Evolutionary conservation across 2,329 filamentous ascomycete species (phyloP), one percentile per base, ranked within the genome.

Genomic region (Didymella exigua): DNA sequence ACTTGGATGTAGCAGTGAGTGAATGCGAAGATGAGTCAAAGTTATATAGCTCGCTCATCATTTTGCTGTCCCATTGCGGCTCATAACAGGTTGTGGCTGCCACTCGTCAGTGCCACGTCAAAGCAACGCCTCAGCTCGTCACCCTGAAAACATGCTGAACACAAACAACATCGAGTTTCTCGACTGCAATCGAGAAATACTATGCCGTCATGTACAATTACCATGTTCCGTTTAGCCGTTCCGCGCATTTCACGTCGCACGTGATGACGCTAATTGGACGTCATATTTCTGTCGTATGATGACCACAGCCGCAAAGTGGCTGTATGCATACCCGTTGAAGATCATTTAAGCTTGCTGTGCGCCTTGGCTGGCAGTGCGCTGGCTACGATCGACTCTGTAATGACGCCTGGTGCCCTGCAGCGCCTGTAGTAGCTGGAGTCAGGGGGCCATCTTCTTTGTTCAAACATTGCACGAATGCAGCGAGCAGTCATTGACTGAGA

Each of bases 221-320:
- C 1, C n/a, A 6, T 11, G 6, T 19, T 8, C 46, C 46, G 27
- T 10, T 34, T 42, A 33, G 46, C 26, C 21, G n/a, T 40, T 30
- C 41, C 41, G 26, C 16, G 8, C 43, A 41, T 36, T 31, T 26
- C n/a, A 23, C 8, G 38, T 49, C 5, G 30, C 52, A 56, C 52
- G 52, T 58, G 47, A 52, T 18, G 47, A 19, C 43, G 43, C 47
- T 42, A 49, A 4, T 5, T 13, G 19, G 21, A 43, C 56, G 52
- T 56, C 56, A 58, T 50, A 4, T 33, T 33, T 23, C 10, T 31
- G 21, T 51, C 21, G 49, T 45, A 43, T 38, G 33, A 27, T 14
- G 14, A 26, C 40, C 19, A 38, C 27, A 48, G 29, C 21, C 29
- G 21, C 19, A 42, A 33, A 7, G 21, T 33, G 46, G 46, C 46